phyloP scores from a whole-genome alignment of 2,329 filamentous ascomycete genomes.

The Cordyceps tenuipes region DNA sequence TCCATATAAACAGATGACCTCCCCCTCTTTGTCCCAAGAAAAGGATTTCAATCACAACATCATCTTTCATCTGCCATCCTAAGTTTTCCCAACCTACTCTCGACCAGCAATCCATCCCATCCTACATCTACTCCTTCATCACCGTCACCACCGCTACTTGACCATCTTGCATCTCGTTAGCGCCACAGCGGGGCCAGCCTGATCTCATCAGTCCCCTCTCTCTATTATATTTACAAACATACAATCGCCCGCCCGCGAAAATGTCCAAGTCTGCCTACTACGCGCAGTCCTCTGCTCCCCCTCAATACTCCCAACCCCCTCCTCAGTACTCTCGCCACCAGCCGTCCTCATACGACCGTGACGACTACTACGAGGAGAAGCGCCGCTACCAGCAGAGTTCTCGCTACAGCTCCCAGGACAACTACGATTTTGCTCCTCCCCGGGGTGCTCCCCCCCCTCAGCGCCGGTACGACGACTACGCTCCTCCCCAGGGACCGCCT shows the following conservation, averaged over 20 bases:
- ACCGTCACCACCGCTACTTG: background rate
- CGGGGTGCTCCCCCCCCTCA: conserved; percentile 9
- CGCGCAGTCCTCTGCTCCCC: conserved; percentile 5
- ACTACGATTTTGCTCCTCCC: conserved; percentile 10
- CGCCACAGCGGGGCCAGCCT: conserved; percentile 5
- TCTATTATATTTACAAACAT: background rate
- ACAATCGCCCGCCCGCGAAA: background rate
- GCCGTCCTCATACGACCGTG: background rate
- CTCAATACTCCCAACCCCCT: conserved; percentile 10
- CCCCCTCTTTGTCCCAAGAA: background rate
- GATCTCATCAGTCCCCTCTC: background rate
- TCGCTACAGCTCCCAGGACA: background rate
- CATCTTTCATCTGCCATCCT: background rate
- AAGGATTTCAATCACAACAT: background rate
- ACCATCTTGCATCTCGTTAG: background rate
- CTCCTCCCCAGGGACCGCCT: conserved; percentile 5
- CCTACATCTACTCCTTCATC: background rate
- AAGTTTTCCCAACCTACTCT: background rate
- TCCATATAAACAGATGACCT: conserved; percentile 9
- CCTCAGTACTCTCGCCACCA: conserved; percentile 8
- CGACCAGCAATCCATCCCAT: background rate
- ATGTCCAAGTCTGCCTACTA: conserved; percentile 11
- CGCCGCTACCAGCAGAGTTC: conserved; percentile 7
- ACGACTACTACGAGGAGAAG: conserved; percentile 10
- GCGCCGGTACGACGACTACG: conserved; percentile 8